phyloP scores from a whole-genome alignment of 306 rosid species.

The Trifolium repens region DNA sequence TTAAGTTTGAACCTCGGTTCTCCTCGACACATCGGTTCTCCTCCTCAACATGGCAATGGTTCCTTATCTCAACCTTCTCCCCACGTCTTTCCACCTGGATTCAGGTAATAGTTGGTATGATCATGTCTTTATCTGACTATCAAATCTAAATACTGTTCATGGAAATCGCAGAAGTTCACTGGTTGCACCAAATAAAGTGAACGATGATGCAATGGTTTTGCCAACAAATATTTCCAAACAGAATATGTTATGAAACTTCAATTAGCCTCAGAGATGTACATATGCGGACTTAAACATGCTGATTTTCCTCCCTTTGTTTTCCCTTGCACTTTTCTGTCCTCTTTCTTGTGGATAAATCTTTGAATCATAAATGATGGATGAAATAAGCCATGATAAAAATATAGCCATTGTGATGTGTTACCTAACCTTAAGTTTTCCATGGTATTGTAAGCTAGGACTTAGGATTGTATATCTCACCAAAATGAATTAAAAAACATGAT shows the following conservation, averaged over 20 bases:
- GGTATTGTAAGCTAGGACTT: conserved; percentile 7
- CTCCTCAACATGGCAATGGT: conserved; percentile 62
- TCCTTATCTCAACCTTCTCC: conserved; percentile 56
- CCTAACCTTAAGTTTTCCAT: neutral
- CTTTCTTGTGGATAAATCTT: neutral
- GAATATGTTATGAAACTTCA: neutral
- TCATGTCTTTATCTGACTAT: conserved; percentile 29
- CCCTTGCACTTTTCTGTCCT: neutral
- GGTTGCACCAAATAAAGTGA: conserved; percentile 23
- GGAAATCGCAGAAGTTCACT: conserved; percentile 19
- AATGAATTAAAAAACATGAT: conserved; percentile 15
- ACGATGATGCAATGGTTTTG: neutral
- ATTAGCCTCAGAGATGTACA: conserved; percentile 24
- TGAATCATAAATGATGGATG: neutral
- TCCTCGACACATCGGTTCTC: conserved; percentile 60
- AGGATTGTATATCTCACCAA: conserved; percentile 6
- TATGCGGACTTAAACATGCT: neutral
- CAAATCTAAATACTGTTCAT: conserved; percentile 18
- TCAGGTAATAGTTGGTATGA: conserved; percentile 64
- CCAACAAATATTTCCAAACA: neutral
- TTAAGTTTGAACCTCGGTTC: conserved; percentile 68
- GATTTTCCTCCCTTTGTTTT: neutral
- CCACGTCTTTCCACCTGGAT: conserved; percentile 60
- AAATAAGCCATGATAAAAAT: neutral
- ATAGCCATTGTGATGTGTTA: neutral